Base-by-base conservation (phyloP, 805 yeast species). In the Myxozyma nipponensis region DNA sequence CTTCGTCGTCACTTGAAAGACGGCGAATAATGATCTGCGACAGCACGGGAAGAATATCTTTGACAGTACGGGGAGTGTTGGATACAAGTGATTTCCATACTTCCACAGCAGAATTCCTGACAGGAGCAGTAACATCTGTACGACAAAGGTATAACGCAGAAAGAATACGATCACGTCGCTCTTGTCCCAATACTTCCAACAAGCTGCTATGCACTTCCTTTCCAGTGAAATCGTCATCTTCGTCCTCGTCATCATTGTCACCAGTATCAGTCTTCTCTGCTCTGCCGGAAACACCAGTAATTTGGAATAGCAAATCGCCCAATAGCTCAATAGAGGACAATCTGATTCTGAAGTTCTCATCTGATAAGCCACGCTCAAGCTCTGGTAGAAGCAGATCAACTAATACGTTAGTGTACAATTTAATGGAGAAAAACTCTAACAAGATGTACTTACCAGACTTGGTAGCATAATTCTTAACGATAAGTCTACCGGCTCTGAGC, bases 21-120 rank as follows among this genome's bases (percentile, higher is more conserved):
- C 88, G 78, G 59, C 83, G 79, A 52, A 93, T 87, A 63, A 93
- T 82, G 62, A 87, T 77, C 52, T 77, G 77, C 3, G 93, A 86
- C 57, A 93, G 78, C 3, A 88, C 75, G 26, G 96, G 95, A 56
- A 93, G 69, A 54, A 93, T 88, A 67, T 90, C 97, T 72, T 86
- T 91, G 42, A 93, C 84, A 2, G 96, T 86, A 64, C 86, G 82
- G 39, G 98, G 98, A 21, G 98, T 93, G 66, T 93, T 93, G 42
- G 95, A 86, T 45, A 93, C 97, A 64, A 93, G 74, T 0, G 96
- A 88, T 71, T 90, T 90, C 99, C 99, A 93, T 42, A 93, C 88
- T 62, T 93, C 96, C 52, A 87, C 80, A 10, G 98, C 83, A 23
- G 95, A 86, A 58, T 81, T 81, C 62, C 98, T 82, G 24, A 93